Evolutionary conservation across 2,329 filamentous ascomycete genomes (phyloP).

Genomic region (Penicillium sp.): DNA sequence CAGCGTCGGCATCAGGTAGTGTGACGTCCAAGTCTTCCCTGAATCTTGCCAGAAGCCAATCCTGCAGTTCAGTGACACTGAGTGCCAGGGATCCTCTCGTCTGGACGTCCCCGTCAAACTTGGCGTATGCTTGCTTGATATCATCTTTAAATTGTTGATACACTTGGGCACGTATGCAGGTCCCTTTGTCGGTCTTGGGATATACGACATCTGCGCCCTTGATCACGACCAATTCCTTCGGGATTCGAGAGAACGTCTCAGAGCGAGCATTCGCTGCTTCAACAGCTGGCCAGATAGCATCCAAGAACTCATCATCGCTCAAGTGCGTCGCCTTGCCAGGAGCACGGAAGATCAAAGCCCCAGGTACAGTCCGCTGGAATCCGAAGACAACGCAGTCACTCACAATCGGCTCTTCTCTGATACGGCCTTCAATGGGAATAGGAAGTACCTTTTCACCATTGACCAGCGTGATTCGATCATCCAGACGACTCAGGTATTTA

Average conservation of each 20-base stretch:
- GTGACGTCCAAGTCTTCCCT: slow-evolving; percentile 18
- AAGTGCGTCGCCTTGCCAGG: slow-evolving; percentile 51
- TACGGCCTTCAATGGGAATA: slow-evolving; percentile 51
- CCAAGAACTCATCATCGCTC: slow-evolving; percentile 44
- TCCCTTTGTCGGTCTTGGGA: slow-evolving; percentile 56
- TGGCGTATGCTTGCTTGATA: slow-evolving; percentile 48
- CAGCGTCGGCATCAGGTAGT: slow-evolving; percentile 41
- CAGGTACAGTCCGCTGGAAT: slow-evolving; percentile 48
- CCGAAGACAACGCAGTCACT: slow-evolving; percentile 59
- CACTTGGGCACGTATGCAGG: slow-evolving; percentile 52
- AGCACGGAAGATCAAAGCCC: slow-evolving; percentile 48
- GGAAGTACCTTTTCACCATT: slow-evolving; percentile 52
- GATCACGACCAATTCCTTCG: slow-evolving; percentile 52
- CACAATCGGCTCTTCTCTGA: slow-evolving; percentile 53
- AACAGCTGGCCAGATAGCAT: slow-evolving; percentile 49
- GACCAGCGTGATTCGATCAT: slow-evolving; percentile 48
- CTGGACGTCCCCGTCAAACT: slow-evolving; percentile 44
- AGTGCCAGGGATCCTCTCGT: slow-evolving; percentile 18
- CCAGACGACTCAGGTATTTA: slow-evolving; percentile 46
- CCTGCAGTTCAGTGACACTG: slow-evolving; percentile 23
- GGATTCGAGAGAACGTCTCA: slow-evolving; percentile 54
- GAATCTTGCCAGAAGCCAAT: slow-evolving; percentile 46
- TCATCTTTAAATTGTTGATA: slow-evolving; percentile 49
- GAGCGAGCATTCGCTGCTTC: slow-evolving; percentile 50
- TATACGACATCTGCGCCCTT: slow-evolving; percentile 47